Evolutionary conservation across 1,284 basidiomycete genomes (phyloP).

Genomic region (Anthracocystis panici-leucophaei): DNA sequence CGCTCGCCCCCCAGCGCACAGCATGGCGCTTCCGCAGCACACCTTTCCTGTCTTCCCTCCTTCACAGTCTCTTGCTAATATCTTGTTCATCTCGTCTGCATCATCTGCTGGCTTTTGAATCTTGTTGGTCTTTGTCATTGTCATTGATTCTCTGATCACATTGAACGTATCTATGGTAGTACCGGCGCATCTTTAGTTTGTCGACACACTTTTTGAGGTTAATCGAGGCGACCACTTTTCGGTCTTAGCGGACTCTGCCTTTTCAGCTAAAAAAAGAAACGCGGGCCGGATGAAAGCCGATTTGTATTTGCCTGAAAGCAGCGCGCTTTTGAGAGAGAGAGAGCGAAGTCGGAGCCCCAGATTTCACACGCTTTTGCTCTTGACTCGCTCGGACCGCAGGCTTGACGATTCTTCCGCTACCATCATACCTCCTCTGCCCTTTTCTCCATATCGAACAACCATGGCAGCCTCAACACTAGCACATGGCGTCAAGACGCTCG

Average conservation of each 20-base stretch:
- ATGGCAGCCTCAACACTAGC: slow-evolving; percentile 38
- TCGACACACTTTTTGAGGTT: too few species aligned
- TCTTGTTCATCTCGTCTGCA: slow-evolving; percentile 16
- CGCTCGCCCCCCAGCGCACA: not conserved
- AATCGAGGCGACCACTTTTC: not conserved
- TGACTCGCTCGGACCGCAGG: too few species aligned
- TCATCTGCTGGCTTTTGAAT: slow-evolving; percentile 14
- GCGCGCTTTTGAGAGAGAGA: too few species aligned
- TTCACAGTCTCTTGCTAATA: slow-evolving; percentile 38
- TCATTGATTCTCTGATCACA: slow-evolving; percentile 42
- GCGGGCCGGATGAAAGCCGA: not conserved
- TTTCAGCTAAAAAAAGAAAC: not conserved
- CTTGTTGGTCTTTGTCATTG: slow-evolving; percentile 6
- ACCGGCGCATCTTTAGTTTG: not conserved
- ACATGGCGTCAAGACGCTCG: slow-evolving; percentile 61
- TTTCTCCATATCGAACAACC: not conserved
- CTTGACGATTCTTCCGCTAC: not conserved
- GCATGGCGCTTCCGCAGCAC: not conserved
- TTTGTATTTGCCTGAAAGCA: too few species aligned
- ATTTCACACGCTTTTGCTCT: too few species aligned
- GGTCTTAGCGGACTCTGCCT: slow-evolving; percentile 31
- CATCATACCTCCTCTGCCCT: not conserved
- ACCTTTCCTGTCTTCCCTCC: not conserved
- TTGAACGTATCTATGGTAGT: not conserved
- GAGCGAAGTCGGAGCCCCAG: too few species aligned